Percentiles rank a stretch among this genome's conserved stretches.
Evolutionary conservation across 139 green algal genomes (phyloP).

Genomic region (Desmodesmus armatus): DNA sequence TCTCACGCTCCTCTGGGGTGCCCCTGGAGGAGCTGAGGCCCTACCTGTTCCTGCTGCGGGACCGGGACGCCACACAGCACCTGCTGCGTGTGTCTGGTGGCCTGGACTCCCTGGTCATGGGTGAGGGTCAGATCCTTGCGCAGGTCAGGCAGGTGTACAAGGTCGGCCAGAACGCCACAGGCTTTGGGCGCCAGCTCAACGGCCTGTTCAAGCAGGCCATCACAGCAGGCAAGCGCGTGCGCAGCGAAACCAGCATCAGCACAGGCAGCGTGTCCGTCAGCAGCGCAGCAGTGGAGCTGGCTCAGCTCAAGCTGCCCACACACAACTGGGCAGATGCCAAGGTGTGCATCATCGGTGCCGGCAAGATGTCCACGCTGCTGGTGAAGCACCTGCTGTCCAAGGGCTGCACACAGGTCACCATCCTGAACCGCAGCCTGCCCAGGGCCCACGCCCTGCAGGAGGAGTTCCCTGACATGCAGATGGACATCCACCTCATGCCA

Average conservation of each 20-base stretch:
- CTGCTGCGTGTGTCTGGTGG: conserved; percentile 94
- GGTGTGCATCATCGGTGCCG: conserved; percentile 97
- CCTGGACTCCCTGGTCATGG: conserved; percentile 98
- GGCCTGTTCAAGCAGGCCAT: conserved; percentile 99
- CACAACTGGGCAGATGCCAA: conserved; percentile 82
- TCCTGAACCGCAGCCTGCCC: conserved; percentile 94
- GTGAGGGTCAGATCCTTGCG: conserved; percentile 98
- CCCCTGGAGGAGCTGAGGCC: conserved; percentile 93
- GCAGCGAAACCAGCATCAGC: conserved; percentile 95
- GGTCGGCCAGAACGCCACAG: conserved; percentile 89
- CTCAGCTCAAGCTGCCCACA: conserved; percentile 96
- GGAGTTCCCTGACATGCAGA: conserved; percentile 96
- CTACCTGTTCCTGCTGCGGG: conserved; percentile 96
- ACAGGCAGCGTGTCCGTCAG: conserved; percentile 95
- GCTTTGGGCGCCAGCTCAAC: conserved; percentile 98
- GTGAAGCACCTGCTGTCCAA: conserved; percentile 99
- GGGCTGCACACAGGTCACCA: conserved; percentile 88
- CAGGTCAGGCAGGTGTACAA: conserved; percentile 97
- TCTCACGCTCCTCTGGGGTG: conserved; percentile 90
- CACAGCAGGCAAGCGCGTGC: conserved; percentile 96
- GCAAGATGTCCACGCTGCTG: conserved; percentile 98
- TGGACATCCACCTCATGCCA: conserved; percentile 95
- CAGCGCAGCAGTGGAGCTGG: conserved; percentile 97
- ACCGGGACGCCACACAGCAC: conserved; percentile 96
- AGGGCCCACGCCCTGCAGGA: conserved; percentile 89